phyloP scores from a whole-genome alignment of 139 green algal species.

The Choricystis sp. region DNA sequence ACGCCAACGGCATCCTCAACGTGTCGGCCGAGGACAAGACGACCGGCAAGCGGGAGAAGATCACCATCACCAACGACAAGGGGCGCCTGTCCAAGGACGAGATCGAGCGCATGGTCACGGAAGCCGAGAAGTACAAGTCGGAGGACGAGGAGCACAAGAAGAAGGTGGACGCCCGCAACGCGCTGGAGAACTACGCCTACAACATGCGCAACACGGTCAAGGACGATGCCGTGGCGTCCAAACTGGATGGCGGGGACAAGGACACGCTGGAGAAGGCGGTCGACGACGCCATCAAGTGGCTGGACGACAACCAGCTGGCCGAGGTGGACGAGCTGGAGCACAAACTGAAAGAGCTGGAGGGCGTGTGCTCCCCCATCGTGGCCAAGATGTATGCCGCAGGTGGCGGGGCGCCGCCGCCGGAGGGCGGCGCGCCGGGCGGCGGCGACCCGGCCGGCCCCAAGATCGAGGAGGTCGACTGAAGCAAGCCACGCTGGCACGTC shows the following conservation, averaged over 20 bases:
- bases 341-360: conserved; percentile 95
- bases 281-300: conserved; percentile 72
- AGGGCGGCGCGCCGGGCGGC: conserved; percentile 1
- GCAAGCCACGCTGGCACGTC: no score
- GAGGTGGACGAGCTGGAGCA: conserved; percentile 90
- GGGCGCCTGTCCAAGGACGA: conserved; percentile 93
- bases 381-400: conserved; percentile 56
- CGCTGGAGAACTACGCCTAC: conserved; percentile 85
- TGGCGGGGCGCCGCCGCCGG: conserved; percentile 15
- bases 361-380: conserved; percentile 84
- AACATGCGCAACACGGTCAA: conserved; percentile 89
- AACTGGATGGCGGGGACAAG: conserved; percentile 77
- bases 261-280: conserved; percentile 71
- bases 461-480: conserved; percentile 82
- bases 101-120: conserved; percentile 96
- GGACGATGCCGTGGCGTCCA: conserved; percentile 50
- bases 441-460: conserved; percentile 35
- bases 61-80: conserved; percentile 99
- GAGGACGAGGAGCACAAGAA: conserved; percentile 88
- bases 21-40: conserved; percentile 95
- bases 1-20: conserved; percentile 98
- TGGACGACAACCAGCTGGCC: conserved; percentile 81
- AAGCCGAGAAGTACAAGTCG: conserved; percentile 96
- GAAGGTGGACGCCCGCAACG: conserved; percentile 86
- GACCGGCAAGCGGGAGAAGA: conserved; percentile 91